Evolutionary conservation across 1,284 basidiomycete species (phyloP), one percentile per base, ranked within the genome.

Genomic region (Naganishia sp.): DNA sequence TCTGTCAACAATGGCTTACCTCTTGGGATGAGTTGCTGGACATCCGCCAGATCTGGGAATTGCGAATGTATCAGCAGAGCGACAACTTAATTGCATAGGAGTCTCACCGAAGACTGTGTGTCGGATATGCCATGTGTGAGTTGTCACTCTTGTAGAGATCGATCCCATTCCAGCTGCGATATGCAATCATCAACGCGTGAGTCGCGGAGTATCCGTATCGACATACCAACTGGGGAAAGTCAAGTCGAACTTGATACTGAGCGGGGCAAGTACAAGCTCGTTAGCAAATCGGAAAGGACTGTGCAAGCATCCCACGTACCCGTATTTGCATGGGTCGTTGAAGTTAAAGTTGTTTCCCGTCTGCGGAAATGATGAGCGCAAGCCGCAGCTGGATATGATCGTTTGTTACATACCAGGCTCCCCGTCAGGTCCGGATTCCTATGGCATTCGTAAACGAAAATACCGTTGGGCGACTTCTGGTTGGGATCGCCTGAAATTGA

Each of bases 121-220:
- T 63, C 0, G 74, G 73, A 66, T 72, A 75, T 1, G 69, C 31
- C 67, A 76, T 71, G 64, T 77, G 75, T 0, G 70, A 68, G 1
- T 49, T 54, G 61, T 75, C 73, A 1, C 68, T 28, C 46, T 69
- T 70, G 68, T 72, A 76, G 25, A 75, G 67, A 69, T 82, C 77
- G 48, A 75, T 71, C 23, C 82, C 82, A 65, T 82, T 80, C 82
- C 82, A 83, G 70, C 65, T 66, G 71, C 70, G 33, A 15, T 10
- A 39, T 2, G 13, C 36, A 39, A 6, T 39, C 36, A 39, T 9
- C 13, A 39, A 39, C 36, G 36, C 36, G 9, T 6, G 13, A 10
- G 36, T 28, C 36, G 13, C 9, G 36, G 36, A 39, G 10, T 13
- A 39, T 0, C 36, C 36, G 36, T 6, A 39, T 10, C 36, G 6